Evolutionary conservation across 106 monocot species (phyloP), one percentile per base, ranked within the genome.

Genomic region (Dendrobium nobile): DNA sequence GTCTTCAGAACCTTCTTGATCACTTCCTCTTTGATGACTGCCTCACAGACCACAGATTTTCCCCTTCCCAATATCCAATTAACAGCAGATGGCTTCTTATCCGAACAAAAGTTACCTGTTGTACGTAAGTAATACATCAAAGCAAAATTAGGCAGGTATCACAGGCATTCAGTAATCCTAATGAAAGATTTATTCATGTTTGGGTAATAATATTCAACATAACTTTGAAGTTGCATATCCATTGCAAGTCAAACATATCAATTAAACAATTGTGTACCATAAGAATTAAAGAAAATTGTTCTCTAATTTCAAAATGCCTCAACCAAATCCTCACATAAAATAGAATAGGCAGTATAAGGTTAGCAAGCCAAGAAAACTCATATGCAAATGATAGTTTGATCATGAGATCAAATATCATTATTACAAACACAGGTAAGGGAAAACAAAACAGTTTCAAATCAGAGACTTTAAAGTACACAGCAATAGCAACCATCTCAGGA

Each of bases 1-100:
- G 93, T 92, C 83, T 93, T 95, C 20, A 93, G 84, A 54, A 92
- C 94, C 78, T 91, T 92, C 82, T 77, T 86, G 24, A 94, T 92
- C 45, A 94, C 85, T 22, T 92, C 94, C 55, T 88, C 94, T 70
- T 81, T 89, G 54, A 81, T 81, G 55, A 81, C 75, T 26, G 81
- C 81, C 59, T 81, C 81, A n/a, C 81, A 81, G 40, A 81, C 81
- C 20, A 81, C 75, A 41, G 81, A 81, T 44, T 81, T 81, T 8
- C 81, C 81, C 43, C 77, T 77, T 47, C 77, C 82, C 45, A 48
- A 31, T 18, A 77, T 77, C 82, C 82, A 77, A 59, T 81, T 81
- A 26, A 81, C 75, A 41, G 81, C 81, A 41, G 81, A 41, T 6
- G 81, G 75, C 44, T 81, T 81, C 59, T 81, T 81, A 10, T 81